Conservation (phyloP, 192 early-diverging fungal species). For the Coemansia sp. region DNA sequence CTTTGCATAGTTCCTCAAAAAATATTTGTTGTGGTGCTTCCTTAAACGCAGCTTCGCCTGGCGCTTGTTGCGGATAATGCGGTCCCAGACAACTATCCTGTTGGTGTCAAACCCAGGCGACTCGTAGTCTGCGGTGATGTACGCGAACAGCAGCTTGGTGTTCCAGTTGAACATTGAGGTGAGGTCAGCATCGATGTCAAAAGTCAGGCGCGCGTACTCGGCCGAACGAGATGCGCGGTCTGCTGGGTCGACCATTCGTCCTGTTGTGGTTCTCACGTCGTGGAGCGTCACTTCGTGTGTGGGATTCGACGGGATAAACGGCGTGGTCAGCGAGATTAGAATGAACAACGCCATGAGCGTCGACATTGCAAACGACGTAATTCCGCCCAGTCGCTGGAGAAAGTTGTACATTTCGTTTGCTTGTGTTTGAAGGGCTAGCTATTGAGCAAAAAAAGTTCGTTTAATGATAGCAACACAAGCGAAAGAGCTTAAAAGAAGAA, state of each 20-base stretch:
- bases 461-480: background rate
- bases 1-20: constrained; percentile 38
- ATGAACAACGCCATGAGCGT: constrained; percentile 46
- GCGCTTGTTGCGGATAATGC: constrained; percentile 37
- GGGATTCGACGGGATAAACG: constrained; percentile 37
- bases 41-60: constrained; percentile 46
- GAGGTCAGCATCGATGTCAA: constrained; percentile 53
- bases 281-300: constrained; percentile 33
- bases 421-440: background rate
- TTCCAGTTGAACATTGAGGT: constrained; percentile 56
- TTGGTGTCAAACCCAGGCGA: constrained; percentile 32
- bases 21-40: constrained; percentile 54
- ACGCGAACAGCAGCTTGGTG: constrained; percentile 51
- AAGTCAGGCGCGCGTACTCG: constrained; percentile 49
- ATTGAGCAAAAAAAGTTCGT: background rate
- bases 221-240: constrained; percentile 37
- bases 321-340: constrained; percentile 41
- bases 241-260: constrained; percentile 40
- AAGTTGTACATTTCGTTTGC: constrained; percentile 44
- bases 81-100: constrained; percentile 51
- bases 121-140: constrained; percentile 43
- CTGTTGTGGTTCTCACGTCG: constrained; percentile 42
- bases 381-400: constrained; percentile 49
- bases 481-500: background rate
- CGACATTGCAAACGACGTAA: constrained; percentile 54